phyloP scores from a whole-genome alignment of 371 early-diverging fungal species.

The Mortierella sp. region DNA sequence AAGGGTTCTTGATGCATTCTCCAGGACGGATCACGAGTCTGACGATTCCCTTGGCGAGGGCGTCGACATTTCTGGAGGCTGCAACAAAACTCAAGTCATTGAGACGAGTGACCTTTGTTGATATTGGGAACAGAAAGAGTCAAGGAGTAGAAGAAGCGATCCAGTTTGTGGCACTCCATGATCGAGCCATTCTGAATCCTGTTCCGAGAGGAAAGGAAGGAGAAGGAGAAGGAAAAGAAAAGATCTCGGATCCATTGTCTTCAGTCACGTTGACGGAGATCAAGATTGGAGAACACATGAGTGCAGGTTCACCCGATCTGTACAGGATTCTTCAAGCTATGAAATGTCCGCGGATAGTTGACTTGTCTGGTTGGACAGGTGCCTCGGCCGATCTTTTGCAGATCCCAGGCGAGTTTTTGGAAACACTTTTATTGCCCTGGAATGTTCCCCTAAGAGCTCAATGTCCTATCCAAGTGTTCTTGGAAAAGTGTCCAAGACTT shows the following conservation, averaged over 20 bases:
- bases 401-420: slow-evolving; percentile 10
- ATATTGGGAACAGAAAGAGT: slow-evolving; percentile 5
- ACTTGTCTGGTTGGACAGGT: slow-evolving; percentile 27
- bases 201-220: no score
- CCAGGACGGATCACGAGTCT: slow-evolving; percentile 15
- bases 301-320: slow-evolving; percentile 9
- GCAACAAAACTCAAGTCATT: slow-evolving; percentile 10
- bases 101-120: slow-evolving; percentile 13
- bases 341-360: slow-evolving; percentile 1
- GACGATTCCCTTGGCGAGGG: slow-evolving; percentile 13
- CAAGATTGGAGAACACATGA: slow-evolving; percentile 12
- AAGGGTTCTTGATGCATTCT: slow-evolving; percentile 18
- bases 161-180: slow-evolving; percentile 14
- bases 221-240: no score
- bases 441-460: slow-evolving; percentile 6
- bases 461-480: slow-evolving; percentile 1
- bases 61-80: slow-evolving; percentile 13
- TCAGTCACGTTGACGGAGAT: slow-evolving; percentile 13
- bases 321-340: slow-evolving; percentile 27
- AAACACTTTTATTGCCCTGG: slow-evolving; percentile 9
- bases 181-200: neutral
- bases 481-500: slow-evolving; percentile 7
- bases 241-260: no score
- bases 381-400: slow-evolving; percentile 17
- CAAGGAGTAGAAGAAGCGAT: slow-evolving; percentile 10